Evolutionary conservation across 768 basidiomycete genomes (phyloP), one percentile per base, ranked within the genome.

Genomic region (Trametopsis cervina): DNA sequence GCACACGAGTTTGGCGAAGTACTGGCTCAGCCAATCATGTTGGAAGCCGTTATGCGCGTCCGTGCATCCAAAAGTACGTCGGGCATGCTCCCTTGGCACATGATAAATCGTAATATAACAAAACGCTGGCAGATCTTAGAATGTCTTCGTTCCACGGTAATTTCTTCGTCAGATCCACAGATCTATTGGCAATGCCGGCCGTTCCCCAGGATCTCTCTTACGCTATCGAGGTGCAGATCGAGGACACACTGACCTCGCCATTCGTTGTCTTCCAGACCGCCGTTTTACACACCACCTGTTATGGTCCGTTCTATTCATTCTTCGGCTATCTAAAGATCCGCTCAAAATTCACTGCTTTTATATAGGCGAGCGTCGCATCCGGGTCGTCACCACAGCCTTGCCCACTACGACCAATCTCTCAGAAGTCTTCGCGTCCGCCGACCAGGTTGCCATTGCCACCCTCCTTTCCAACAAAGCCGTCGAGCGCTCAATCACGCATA

Each of bases 111-210:
- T 10, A 29, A 9, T 13, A 29, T 7, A 23, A 17, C 27, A 33
- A 4, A 7, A 10, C 25, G 38, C 21, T 35, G 4, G 12, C 21
- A 86, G 87, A 94, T 52, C 70, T 98, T 39, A 85, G 93, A 42
- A 91, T 97, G 92, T 84, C 93, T 5, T 89, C 90, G 0, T 98
- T 95, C 87, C 92, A 97, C 58, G 95, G 95, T 52, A 98, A 97
- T 71, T 96, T 97, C 74, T 98, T 98, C 62, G 91, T 96, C 48
- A 85, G 95, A 44, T 96, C 93, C 20, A 98, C 95, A 18, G 95
- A 98, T 67, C 78, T 97, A 4, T 77, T 97, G 27, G 91, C 95
- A 2, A 88, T 97, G 77, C 93, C 95, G 2, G 85, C 92, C 6
- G 94, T 98, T n/a, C 92, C 95, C 13, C 82, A 88, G 58, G 93